Base-by-base conservation (phyloP, 768 basidiomycete genomes). In the Mycena indigotica region DNA sequence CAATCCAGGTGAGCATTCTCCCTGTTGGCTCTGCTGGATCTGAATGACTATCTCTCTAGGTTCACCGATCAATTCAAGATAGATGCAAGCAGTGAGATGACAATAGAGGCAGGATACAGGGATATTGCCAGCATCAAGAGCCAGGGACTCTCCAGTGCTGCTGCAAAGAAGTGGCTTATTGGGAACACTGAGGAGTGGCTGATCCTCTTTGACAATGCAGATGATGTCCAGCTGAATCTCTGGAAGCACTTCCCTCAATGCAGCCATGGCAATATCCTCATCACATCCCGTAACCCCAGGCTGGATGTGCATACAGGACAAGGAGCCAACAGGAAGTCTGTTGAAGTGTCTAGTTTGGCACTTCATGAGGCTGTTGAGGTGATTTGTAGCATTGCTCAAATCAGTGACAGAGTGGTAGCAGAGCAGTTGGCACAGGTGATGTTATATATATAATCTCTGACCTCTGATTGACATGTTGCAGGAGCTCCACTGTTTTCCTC, bases 201-300 rank as follows among this genome's bases (percentile, higher is more conserved):
- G 26, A 8, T 57, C 3, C 28, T 52, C 25, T 40, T 53, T 30
- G 44, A 52, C 32, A 54, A 57, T 46, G 46, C 56, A 6, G 60
- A 57, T 53, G 51, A 57, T 44, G 38, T 28, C 10, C 29, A 44
- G 0, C 26, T 62, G 1, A 28, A 50, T 21, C 35, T 62, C 5
- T 16, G 50, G 3, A 26, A 15, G 5, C 56, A 48, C 28, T 13
- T 62, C 17, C 54, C 61, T 24, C n/a, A 6, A 4, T 50, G 60
- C 32, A 30, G 29, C 21, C 61, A 62, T 30, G 61, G 61, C 1
- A 58, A 55, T 28, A 56, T 62, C 24, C 4, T 62, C 21, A 62
- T 62, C 5, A 62, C 61, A 24, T 56, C 55, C 23, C 41, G 60
- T 4, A 56, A 57, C 24, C 52, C 39, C 19, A 48, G 28, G 19